A percentile compares a stretch with the other conserved stretches of the same genome.
Conservation (phyloP, 805 yeast species). For the Candida vartiovaarae region DNA sequence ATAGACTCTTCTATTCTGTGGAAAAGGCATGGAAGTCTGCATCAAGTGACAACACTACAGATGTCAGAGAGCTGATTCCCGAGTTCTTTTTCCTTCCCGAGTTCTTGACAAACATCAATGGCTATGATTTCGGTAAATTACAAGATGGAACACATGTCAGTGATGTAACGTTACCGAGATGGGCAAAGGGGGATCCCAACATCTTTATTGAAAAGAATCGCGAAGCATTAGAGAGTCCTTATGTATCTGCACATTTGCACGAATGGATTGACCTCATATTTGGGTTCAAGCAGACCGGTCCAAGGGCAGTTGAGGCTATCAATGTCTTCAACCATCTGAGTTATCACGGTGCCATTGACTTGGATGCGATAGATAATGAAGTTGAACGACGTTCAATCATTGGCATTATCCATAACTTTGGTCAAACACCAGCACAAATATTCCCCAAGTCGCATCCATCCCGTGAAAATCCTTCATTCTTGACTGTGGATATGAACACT, state of each 20-base stretch:
- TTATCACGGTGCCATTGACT: conserved; percentile 75
- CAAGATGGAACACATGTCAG: conserved; percentile 53
- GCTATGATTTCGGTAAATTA: conserved; percentile 60
- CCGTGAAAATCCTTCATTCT: conserved; percentile 32
- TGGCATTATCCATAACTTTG: conserved; percentile 85
- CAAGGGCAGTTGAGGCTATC: conserved; percentile 53
- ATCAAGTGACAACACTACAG: conserved; percentile 72
- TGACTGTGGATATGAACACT: conserved; percentile 29
- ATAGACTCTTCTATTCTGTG: conserved; percentile 67
- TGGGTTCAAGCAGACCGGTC: conserved; percentile 75
- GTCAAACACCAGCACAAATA: conserved; percentile 78
- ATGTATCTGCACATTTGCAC: conserved; percentile 69
- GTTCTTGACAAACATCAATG: conserved; percentile 57
- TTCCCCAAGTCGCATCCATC: conserved; percentile 62
- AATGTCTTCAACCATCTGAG: conserved; percentile 83
- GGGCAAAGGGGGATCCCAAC: conserved; percentile 78
- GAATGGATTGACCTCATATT: conserved; percentile 83
- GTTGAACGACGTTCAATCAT: conserved; percentile 69
- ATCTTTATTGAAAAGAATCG: conserved; percentile 69
- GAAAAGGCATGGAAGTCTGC: conserved; percentile 80
- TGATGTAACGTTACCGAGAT: conserved; percentile 68
- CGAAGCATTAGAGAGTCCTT: conserved; percentile 77
- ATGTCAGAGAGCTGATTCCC: conserved; percentile 81
- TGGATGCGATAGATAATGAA: conserved; percentile 68
- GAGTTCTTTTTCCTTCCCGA: conserved; percentile 83